Evolutionary conservation across 2,329 filamentous ascomycete genomes (phyloP), one percentile per base, ranked within the genome.

Genomic region (Aspergillus niger): DNA sequence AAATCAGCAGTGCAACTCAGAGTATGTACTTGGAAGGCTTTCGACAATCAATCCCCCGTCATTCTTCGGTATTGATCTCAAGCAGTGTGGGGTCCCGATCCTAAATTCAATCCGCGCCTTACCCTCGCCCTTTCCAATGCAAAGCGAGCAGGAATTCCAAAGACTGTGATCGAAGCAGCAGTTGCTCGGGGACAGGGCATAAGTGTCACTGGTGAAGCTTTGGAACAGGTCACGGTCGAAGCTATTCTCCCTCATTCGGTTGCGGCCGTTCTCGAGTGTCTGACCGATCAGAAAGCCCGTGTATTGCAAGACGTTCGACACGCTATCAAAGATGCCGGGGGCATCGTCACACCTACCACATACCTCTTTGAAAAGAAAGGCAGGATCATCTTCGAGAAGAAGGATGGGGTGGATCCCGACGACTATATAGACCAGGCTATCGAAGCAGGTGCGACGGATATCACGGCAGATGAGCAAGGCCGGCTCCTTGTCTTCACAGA

Each of bases 291-390:
- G 75, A 92, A 90, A 74, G 82, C 83, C 43, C 86, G 91, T 32
- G 86, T 88, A 7, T 75, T 96, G 50, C 86, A 90, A 69, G 91
- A 96, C 57, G 76, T 98, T 54, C 86, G 90, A 57, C 70, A 82
- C 53, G 77, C 90, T 2, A 82, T 96, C 57, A 96, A 92, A 74
- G 86, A 88, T 61, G 79, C 83, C 54, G 89, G 89, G 17, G 95
- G 89, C 5, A 85, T 82, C 2, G 79, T 86, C 2, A 89, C 91
- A 6, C 86, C 92, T 0, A 92, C 91, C 11, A 86, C 86, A 7
- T 98, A 94, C 77, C 83, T 96, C 69, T 99, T 99, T 74, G 85
- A 91, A 58, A 90, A 90, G 70, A 89, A 89, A 61, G 95, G 95
- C 1, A 84, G 88, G 55, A 83, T 92, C 28, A 81, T 89, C 3